Evolutionary conservation across 2,329 filamentous ascomycete genomes (phyloP), one percentile per base, ranked within the genome.

Genomic region (Ophiostoma ulmi): DNA sequence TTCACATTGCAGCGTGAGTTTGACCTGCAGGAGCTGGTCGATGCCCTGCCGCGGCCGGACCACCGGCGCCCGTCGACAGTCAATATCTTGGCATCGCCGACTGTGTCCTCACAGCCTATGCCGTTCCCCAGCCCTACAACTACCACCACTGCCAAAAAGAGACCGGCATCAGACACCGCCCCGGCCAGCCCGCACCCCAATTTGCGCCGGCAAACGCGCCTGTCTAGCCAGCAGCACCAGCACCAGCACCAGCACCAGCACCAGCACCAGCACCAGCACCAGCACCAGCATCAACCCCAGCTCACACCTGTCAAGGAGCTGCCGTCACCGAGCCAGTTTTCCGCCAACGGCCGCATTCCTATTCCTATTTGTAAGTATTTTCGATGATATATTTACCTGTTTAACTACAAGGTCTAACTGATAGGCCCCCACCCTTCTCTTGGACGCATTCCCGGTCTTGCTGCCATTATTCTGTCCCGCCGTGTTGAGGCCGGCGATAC

Each of bases 401-500:
- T 5, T 58, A 11, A 31, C 31, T 26, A 26, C n/a, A 58, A 10
- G 5, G 39, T 58, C 22, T 44, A 64, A 26, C 31, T 20, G 67
- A 22, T 70, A 87, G 85, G 85, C 73, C 78, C 83, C 2, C 79
- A 81, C 72, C 83, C 85, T 72, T 83, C 83, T 5, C 78, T 82
- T 2, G 79, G 81, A 17, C 80, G 80, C 72, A 79, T 88, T 3
- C 87, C 87, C 1, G 81, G 86, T 0, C 77, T 89, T 6, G 85
- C 83, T 0, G 81, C 83, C 1, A 78, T 89, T 66, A 83, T 90
- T 73, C 79, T 85, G 44, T 87, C 85, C 0, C 82, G 84, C 5
- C 80, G 84, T 74, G 80, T 88, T 31, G 78, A 78, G 17, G 80
- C 80, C 35, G 83, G 85, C 38, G 87, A 88, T 74, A 79, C 80